phyloP scores from a whole-genome alignment of 441 rosid species.

The Populus tomentosa region DNA sequence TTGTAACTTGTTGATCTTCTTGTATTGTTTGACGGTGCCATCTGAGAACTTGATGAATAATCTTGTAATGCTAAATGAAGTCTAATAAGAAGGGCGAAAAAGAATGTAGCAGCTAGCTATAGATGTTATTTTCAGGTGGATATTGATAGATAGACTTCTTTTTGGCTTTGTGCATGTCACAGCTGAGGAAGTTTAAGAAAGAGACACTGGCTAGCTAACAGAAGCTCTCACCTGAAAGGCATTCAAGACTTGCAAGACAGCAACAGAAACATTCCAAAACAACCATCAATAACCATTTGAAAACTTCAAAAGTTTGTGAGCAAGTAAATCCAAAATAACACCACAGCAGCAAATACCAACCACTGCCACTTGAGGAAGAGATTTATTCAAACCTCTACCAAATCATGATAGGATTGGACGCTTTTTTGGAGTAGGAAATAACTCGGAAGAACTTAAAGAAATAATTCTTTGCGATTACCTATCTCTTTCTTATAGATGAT shows the following conservation, averaged over 20 bases:
- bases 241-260: slow-evolving; percentile 3
- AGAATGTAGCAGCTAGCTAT: not conserved
- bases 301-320: slow-evolving; percentile 11
- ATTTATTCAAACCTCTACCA: slow-evolving; percentile 26
- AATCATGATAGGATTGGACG: slow-evolving; percentile 27
- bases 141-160: not conserved
- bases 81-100: not conserved
- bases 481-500: not conserved
- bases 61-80: not conserved
- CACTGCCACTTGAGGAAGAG: slow-evolving; percentile 33
- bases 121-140: not conserved
- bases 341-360: slow-evolving; percentile 31
- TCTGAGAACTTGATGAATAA: not conserved
- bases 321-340: slow-evolving; percentile 27
- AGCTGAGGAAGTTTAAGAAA: not conserved
- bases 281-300: slow-evolving; percentile 11
- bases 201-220: not conserved
- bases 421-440: slow-evolving; percentile 7
- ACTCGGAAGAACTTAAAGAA: not conserved
- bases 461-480: not conserved
- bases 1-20: not conserved
- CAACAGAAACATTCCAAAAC: slow-evolving; percentile 30
- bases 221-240: slow-evolving; percentile 4
- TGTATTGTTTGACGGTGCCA: not conserved
- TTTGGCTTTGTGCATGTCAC: not conserved